These are phyloP conservation scores for Pontederia crassipes DNA, from an alignment of 176 grass and related monocot species.

Conservation along the genomic window DNA sequence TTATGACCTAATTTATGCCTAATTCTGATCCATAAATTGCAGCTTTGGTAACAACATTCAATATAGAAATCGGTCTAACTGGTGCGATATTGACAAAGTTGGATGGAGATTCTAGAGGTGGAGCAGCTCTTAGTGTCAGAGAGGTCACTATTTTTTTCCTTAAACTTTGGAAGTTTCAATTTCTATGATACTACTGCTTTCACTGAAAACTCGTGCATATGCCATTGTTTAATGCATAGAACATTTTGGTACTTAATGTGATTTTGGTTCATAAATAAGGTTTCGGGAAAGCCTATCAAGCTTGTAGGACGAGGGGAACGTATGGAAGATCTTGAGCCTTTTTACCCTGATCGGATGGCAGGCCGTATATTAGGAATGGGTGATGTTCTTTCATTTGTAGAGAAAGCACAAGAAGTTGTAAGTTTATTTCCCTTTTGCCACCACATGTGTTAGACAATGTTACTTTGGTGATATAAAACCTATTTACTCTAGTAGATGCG, in stretches of 20 bases:
- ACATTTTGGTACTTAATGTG: neutral
- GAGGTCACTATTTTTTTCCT: conserved; percentile 30
- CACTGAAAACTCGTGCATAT: neutral
- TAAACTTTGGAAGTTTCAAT: too few species aligned
- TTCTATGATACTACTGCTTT: too few species aligned
- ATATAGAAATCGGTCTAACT: conserved; percentile 86
- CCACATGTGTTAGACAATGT: conserved; percentile 1
- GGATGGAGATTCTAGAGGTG: conserved; percentile 96
- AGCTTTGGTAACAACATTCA: conserved; percentile 95
- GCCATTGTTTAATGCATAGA: neutral
- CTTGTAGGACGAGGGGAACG: conserved; percentile 82
- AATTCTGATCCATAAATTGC: conserved; percentile 13
- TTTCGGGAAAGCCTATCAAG: conserved; percentile 93
- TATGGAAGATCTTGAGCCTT: conserved; percentile 85
- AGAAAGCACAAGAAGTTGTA: conserved; percentile 96
- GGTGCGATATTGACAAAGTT: conserved; percentile 97
- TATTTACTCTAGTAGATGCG: conserved; percentile 56
- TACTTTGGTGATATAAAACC: conserved; percentile 17
- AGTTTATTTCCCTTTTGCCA: conserved; percentile 17
- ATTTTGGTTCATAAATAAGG: conserved; percentile 29
- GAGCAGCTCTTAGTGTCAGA: conserved; percentile 94
- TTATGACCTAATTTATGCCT: neutral
- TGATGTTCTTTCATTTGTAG: conserved; percentile 95
- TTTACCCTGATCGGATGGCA: conserved; percentile 96
- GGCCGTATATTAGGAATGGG: conserved; percentile 92